Percentiles rank a stretch among this genome's conserved stretches.
Conservation (phyloP, 768 basidiomycete genomes). For the Suillus weaverae region DNA sequence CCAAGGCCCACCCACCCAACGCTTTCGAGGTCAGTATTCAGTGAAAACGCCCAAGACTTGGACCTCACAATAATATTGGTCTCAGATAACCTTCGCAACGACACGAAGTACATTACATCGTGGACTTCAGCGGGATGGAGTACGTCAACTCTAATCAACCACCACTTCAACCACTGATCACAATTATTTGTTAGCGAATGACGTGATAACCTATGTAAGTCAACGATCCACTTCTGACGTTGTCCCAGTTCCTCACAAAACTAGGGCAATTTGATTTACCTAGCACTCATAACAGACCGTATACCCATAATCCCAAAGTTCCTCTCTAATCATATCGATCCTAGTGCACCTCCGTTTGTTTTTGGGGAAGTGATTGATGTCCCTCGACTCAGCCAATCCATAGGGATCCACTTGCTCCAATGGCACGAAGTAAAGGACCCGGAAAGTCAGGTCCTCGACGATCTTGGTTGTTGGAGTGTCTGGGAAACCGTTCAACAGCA, state of each 20-base stretch:
- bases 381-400: conserved; percentile 43
- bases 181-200: conserved; percentile 52
- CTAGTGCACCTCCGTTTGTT: conserved; percentile 45
- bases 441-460: conserved; percentile 34
- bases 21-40: conserved; percentile 50
- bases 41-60: neutral
- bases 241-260: conserved; percentile 24
- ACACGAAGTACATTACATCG: conserved; percentile 66
- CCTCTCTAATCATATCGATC: conserved; percentile 55
- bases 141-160: conserved; percentile 31
- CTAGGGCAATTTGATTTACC: conserved; percentile 57
- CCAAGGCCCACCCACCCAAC: conserved; percentile 52
- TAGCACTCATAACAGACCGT: conserved; percentile 56
- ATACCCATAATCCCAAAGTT: conserved; percentile 61
- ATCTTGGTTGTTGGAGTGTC: conserved; percentile 22
- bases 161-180: neutral
- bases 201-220: conserved; percentile 71
- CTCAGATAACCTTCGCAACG: conserved; percentile 60
- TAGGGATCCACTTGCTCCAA: conserved; percentile 55
- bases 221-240: neutral
- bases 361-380: conserved; percentile 66
- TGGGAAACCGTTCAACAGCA: conserved; percentile 22
- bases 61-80: neutral
- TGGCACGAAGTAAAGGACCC: conserved; percentile 62
- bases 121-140: conserved; percentile 80